phyloP scores from a whole-genome alignment of 768 basidiomycete species.

The Xerocomellus dryophilus region DNA sequence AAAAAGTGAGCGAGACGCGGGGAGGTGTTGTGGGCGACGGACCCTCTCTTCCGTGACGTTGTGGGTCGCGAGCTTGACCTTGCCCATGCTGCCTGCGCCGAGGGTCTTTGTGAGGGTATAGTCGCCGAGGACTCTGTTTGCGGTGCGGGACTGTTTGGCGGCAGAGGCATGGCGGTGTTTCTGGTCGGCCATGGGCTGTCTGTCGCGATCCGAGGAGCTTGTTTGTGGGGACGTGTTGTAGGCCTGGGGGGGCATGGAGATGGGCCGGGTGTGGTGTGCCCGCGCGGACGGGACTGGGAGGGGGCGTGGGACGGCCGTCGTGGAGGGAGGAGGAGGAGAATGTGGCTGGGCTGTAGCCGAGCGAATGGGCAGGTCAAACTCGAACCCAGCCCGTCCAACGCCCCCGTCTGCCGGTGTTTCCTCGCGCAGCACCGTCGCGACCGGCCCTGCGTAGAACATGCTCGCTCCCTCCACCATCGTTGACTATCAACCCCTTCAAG shows the following conservation, averaged over 20 bases:
- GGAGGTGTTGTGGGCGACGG: slow-evolving; percentile 25
- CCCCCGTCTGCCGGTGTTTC: slow-evolving; percentile 53
- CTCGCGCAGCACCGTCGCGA: slow-evolving; percentile 43
- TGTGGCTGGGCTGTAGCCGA: slow-evolving; percentile 28
- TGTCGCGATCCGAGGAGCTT: slow-evolving; percentile 33
- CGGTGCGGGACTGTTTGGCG: slow-evolving; percentile 34
- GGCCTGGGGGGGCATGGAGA: slow-evolving; percentile 73
- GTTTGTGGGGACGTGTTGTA: slow-evolving; percentile 35
- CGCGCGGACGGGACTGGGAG: slow-evolving; percentile 25
- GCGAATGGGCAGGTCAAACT: slow-evolving; percentile 59
- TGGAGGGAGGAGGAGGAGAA: slow-evolving; percentile 13
- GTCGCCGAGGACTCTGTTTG: slow-evolving; percentile 74
- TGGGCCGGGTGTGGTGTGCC: slow-evolving; percentile 42
- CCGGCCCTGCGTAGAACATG: slow-evolving; percentile 48
- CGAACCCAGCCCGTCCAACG: slow-evolving; percentile 45
- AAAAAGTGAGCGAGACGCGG: slow-evolving; percentile 9
- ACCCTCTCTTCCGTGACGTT: slow-evolving; percentile 91
- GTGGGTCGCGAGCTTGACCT: slow-evolving; percentile 94
- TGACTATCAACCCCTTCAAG: slow-evolving; percentile 9
- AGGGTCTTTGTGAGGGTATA: slow-evolving; percentile 96
- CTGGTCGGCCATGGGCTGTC: slow-evolving; percentile 27
- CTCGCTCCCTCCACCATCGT: slow-evolving; percentile 29
- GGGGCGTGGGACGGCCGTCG: slow-evolving; percentile 34
- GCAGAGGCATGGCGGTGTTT: slow-evolving; percentile 33
- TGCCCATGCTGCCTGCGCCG: slow-evolving; percentile 98